Base-by-base conservation (phyloP, 2,329 filamentous ascomycete species). In the Ophiosphaerella narmari region DNA sequence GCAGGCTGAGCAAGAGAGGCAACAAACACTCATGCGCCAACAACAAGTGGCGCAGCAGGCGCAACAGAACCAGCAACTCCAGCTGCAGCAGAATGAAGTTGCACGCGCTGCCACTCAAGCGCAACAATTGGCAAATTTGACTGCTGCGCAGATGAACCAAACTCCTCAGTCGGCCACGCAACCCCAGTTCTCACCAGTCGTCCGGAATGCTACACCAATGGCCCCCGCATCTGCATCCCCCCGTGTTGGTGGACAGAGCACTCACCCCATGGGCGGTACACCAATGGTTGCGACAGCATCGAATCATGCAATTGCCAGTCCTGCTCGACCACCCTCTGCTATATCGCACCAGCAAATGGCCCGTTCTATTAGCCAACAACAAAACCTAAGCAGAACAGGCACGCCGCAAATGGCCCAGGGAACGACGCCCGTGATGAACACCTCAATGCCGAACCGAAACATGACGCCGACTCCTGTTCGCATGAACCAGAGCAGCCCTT, bases 181-280 rank as follows among this genome's bases (percentile, higher is more conserved):
- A 63, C 77, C 82, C 13, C 80, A 83, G 4, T 85, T 84, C 1
- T 86, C 89, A n/a, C 89, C 89, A 2, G 68, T 77, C 31, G 66
- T 75, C 7, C 67, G 75, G 29, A 75, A 79, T 43, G 75, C 76
- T 44, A 79, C 78, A 7, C 77, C 77, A 12, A 75, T 78, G 70
- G 71, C 63, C 7, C 59, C 72, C 32, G 50, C 53, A 24, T 66
- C 76, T n/a, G 76, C 75, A 8, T 78, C 78, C 1, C 74, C 70
- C 5, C 59, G 75, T 52, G 66, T 76, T 37, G 60, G 67, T 18
- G 60, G 62, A 6, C 69, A 70, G 40, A 54, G 55, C 14, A 60
- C 65, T n/a, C 70, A 74, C 42, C 55, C 68, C 5, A 70, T 74
- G 57, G 75, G 73, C 34, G 74, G 77, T 21, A 77, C 78, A 34